These are phyloP conservation scores for Atkinsonella texensis DNA, from an alignment of 2,329 filamentous ascomycete species.

Conservation along the genomic window DNA sequence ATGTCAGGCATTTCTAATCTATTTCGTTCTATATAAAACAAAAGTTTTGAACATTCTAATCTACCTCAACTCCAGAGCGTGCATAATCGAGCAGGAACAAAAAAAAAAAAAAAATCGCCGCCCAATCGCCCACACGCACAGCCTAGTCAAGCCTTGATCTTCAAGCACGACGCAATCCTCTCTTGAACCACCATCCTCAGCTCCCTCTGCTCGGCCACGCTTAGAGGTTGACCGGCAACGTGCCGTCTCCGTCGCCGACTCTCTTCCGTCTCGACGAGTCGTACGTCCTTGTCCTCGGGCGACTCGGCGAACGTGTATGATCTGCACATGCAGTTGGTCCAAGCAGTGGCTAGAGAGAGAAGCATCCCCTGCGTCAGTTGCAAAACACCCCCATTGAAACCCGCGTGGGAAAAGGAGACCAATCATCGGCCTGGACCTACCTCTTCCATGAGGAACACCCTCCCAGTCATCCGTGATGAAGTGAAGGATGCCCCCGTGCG, in stretches of 20 bases:
- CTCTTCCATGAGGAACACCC: conserved; percentile 33
- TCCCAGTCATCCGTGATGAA: conserved; percentile 76
- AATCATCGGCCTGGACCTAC: conserved; percentile 18
- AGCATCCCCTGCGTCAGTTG: no score
- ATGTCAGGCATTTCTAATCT: no score
- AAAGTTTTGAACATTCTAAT: no score
- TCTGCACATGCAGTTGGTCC: conserved; percentile 62
- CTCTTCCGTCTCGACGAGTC: conserved; percentile 34
- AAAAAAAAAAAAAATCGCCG: no score
- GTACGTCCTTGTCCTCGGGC: conserved; percentile 35
- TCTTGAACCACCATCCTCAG: conserved; percentile 26
- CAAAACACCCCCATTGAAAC: no score
- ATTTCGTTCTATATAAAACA: no score
- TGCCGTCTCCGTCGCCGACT: conserved; percentile 36
- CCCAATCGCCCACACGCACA: no score
- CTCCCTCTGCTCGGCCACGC: conserved; percentile 33
- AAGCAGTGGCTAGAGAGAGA: conserved; percentile 50
- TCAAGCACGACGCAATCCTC: conserved; percentile 24
- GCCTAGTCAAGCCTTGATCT: conserved; percentile 15
- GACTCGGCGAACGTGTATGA: conserved; percentile 51
- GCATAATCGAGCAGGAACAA: no score
- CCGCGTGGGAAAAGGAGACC: no score
- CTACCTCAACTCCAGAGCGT: no score
- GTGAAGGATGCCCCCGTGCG: conserved; percentile 75
- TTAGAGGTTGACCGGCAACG: conserved; percentile 24